A percentile compares a stretch with the other conserved stretches of the same genome.
Evolutionary conservation across 73 alveolate species (phyloP).

Genomic region (Blepharisma japonicum): DNA sequence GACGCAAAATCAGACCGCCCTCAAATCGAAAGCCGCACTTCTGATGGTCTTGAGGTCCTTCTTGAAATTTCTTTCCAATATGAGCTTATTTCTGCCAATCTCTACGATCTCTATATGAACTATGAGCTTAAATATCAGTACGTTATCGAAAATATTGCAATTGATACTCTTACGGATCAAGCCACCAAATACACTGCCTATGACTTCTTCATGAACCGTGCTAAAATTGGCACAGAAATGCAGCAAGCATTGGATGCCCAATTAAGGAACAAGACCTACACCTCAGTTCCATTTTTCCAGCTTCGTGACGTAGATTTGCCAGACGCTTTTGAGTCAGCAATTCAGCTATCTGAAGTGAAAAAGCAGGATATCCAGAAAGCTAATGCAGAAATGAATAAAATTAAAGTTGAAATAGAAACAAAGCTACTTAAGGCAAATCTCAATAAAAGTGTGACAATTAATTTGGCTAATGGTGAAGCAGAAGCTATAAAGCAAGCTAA

Average conservation of each 20-base stretch:
- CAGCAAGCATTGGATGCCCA: constrained; percentile 64
- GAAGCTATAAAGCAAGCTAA: constrained; percentile 69
- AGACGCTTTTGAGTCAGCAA: constrained; percentile 83
- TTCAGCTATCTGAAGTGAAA: constrained; percentile 90
- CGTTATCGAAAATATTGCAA: constrained; percentile 76
- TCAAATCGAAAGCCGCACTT: constrained; percentile 83
- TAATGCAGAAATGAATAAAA: constrained; percentile 79
- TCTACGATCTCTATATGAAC: constrained; percentile 79
- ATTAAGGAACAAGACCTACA: constrained; percentile 59
- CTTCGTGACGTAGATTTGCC: constrained; percentile 91
- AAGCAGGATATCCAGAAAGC: constrained; percentile 91
- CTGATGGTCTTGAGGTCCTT: constrained; percentile 94
- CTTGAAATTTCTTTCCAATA: constrained; percentile 92
- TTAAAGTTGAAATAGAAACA: constrained; percentile 79
- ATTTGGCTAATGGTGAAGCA: constrained; percentile 88
- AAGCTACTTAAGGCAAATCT: constrained; percentile 57
- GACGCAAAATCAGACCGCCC: constrained; percentile 78
- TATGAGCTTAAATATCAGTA: constrained; percentile 75
- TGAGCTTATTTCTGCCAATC: constrained; percentile 53
- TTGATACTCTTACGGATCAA: constrained; percentile 81
- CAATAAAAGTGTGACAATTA: constrained; percentile 61
- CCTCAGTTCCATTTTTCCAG: constrained; percentile 81
- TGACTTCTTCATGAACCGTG: constrained; percentile 82
- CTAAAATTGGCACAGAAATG: constrained; percentile 77
- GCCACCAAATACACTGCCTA: constrained; percentile 94